A percentile compares a stretch with the other conserved stretches of the same genome.
These are phyloP conservation scores for Acanthamoeba lenticulata DNA, from an alignment of 208 protist genomes.

Conservation along the genomic window DNA sequence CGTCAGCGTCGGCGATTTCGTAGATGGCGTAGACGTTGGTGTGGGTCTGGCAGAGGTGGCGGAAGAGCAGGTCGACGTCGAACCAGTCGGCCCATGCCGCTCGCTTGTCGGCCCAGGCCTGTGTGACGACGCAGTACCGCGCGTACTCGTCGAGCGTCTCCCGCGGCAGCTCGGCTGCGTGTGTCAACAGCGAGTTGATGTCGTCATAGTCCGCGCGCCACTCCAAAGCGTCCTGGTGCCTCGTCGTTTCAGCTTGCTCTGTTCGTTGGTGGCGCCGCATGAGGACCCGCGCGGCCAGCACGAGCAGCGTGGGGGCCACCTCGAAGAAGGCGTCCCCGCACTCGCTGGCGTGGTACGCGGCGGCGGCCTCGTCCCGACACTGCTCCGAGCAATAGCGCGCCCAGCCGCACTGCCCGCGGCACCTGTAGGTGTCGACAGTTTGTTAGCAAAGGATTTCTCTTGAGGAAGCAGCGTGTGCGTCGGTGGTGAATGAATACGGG, in stretches of 20 bases:
- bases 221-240: not conserved
- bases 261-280: not conserved
- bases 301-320: not conserved
- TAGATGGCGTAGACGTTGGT: slow-evolving; percentile 53
- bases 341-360: not conserved
- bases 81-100: not conserved
- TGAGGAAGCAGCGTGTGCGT: not conserved
- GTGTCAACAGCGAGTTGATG: not conserved
- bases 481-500: not conserved
- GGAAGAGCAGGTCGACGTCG: not conserved
- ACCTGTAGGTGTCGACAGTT: not conserved
- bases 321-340: not conserved
- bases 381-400: not conserved
- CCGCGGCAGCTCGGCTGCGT: not conserved
- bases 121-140: not conserved
- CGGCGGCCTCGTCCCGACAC: not conserved
- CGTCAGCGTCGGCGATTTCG: not conserved
- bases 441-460: not conserved
- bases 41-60: slow-evolving; percentile 19
- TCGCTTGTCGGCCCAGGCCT: not conserved
- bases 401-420: not conserved
- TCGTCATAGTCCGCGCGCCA: not conserved
- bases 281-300: not conserved
- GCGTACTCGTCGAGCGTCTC: not conserved
- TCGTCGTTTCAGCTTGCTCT: not conserved